Conservation (phyloP, 2,329 filamentous ascomycete genomes). For the Atkinsonella hypoxylon region DNA sequence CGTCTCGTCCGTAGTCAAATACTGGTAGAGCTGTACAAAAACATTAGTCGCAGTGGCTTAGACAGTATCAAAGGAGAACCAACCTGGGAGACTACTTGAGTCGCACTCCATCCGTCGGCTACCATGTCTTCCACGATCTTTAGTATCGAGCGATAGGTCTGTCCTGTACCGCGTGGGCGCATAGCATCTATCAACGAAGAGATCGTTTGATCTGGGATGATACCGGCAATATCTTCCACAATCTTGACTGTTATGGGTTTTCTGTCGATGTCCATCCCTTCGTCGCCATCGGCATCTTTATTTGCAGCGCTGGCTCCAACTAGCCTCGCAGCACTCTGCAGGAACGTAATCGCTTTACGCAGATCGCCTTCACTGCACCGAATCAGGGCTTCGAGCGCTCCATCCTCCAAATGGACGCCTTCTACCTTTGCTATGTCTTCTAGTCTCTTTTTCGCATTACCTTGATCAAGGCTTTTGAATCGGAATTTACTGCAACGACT, state of each 20-base stretch:
- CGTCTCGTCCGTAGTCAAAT: conserved; percentile 70
- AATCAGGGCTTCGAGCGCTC: conserved; percentile 74
- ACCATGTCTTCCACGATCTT: conserved; percentile 81
- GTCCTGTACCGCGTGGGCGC: conserved; percentile 52
- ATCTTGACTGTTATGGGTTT: conserved; percentile 61
- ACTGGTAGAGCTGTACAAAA: conserved; percentile 57
- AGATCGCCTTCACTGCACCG: conserved; percentile 86
- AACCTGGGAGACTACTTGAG: conserved; percentile 74
- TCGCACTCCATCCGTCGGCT: conserved; percentile 93
- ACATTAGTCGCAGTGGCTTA: conserved; percentile 7
- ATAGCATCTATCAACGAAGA: conserved; percentile 61
- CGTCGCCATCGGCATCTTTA: conserved; percentile 38
- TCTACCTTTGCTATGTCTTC: conserved; percentile 75
- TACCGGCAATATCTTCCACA: conserved; percentile 91
- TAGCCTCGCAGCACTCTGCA: conserved; percentile 86
- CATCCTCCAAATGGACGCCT: conserved; percentile 61
- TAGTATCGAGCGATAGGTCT: conserved; percentile 62
- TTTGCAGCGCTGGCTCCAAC: conserved; percentile 53
- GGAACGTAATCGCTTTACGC: conserved; percentile 87
- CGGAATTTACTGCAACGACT: conserved; percentile 92
- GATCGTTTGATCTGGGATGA: conserved; percentile 70
- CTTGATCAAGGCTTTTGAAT: conserved; percentile 89
- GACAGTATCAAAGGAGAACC: conserved; percentile 10
- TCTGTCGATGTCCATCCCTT: conserved; percentile 49
- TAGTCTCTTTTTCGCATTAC: conserved; percentile 67